These are phyloP conservation scores for Cryptococcus sp. DNA, from an alignment of 1,284 basidiomycete species.

Conservation along the genomic window DNA sequence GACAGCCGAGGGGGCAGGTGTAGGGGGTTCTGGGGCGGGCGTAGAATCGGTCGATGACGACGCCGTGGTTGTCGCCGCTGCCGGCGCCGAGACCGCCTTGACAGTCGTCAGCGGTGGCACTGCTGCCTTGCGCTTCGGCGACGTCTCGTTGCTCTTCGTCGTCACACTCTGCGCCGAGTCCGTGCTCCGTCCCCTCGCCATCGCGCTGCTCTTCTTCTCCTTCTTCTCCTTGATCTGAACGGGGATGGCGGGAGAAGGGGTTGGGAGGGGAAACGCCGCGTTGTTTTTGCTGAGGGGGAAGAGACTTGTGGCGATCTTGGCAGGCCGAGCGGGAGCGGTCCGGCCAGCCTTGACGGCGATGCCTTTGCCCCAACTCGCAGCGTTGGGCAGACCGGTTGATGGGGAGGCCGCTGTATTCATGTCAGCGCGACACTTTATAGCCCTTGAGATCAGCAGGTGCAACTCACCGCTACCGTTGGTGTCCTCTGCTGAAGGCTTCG, in stretches of 20 bases:
- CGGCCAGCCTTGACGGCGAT: conserved; percentile 28
- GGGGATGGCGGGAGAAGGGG: conserved; percentile 57
- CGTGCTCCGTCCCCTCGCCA: conserved; percentile 36
- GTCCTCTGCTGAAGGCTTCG: conserved; percentile 42
- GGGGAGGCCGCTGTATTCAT: conserved; percentile 24
- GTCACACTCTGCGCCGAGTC: conserved; percentile 31
- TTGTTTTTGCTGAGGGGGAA: conserved; percentile 42
- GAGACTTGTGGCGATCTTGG: conserved; percentile 32
- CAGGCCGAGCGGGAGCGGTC: conserved; percentile 43
- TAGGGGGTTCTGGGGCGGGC: conserved; percentile 15
- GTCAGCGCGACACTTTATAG: neutral
- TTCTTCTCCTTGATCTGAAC: conserved; percentile 29
- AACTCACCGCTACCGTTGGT: conserved; percentile 31
- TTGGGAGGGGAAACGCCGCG: conserved; percentile 53
- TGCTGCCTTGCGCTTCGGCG: conserved; percentile 41
- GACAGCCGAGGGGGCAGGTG: conserved; percentile 17
- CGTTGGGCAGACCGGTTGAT: conserved; percentile 63
- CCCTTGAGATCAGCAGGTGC: neutral
- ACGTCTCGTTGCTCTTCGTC: conserved; percentile 30
- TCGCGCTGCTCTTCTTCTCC: conserved; percentile 28
- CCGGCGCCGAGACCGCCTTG: conserved; percentile 40
- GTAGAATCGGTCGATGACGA: neutral
- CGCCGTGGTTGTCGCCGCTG: neutral
- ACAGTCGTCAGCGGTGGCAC: conserved; percentile 16
- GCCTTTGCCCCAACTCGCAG: conserved; percentile 69